A percentile compares a stretch with the other conserved stretches of the same genome.
Conservation (phyloP, 108 stramenopile genomes). For the Cyclotella atomus region DNA sequence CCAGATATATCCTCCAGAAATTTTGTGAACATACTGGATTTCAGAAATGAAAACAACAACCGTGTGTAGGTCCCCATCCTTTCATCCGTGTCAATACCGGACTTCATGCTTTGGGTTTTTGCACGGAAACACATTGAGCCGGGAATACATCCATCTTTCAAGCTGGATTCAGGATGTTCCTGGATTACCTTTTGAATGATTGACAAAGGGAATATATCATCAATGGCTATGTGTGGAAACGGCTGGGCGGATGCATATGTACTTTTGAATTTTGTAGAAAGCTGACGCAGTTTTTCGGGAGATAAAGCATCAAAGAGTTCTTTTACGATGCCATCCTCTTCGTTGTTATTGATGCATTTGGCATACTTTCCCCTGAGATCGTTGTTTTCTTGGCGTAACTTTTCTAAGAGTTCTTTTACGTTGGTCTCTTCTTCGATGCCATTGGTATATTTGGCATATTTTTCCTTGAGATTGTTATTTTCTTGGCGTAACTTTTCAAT, state of each 20-base stretch:
- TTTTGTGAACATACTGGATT: neutral
- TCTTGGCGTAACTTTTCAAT: too few relatives aligned
- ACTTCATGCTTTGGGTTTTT: neutral
- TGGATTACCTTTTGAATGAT: neutral
- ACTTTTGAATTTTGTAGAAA: neutral
- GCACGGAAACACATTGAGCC: neutral
- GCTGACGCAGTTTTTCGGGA: neutral
- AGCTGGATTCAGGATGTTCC: neutral
- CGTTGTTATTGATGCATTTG: too few relatives aligned
- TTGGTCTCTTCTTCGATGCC: too few relatives aligned
- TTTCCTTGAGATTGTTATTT: too few relatives aligned
- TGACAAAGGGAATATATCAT: neutral
- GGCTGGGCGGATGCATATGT: neutral
- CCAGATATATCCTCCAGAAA: slow-evolving; percentile 37
- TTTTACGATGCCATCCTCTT: too few relatives aligned
- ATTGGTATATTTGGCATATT: too few relatives aligned
- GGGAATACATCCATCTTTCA: neutral
- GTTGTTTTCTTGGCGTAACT: too few relatives aligned
- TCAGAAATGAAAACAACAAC: neutral
- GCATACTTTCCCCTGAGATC: too few relatives aligned
- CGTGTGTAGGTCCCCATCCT: neutral
- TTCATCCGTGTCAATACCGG: neutral
- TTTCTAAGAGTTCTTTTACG: too few relatives aligned
- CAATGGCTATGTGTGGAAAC: neutral
- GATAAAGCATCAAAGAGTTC: neutral